Evolutionary conservation across 805 yeast species (phyloP).

Genomic region (Metschnikowia bowlesiae): DNA sequence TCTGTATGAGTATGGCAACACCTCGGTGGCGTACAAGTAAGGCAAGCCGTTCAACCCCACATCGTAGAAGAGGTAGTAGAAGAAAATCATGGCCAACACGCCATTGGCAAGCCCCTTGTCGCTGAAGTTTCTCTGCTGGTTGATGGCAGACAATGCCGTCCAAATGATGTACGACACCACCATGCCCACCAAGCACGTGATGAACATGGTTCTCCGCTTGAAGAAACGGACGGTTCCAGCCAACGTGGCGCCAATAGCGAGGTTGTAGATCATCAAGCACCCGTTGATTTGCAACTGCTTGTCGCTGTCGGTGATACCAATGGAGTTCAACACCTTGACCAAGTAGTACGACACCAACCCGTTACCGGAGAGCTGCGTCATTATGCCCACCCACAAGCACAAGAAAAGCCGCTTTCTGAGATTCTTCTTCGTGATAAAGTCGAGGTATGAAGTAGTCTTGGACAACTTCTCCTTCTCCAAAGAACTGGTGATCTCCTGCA

Average conservation of each 20-base stretch:
- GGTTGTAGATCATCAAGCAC: constrained; percentile 31
- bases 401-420: constrained; percentile 41
- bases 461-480: constrained; percentile 37
- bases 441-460: constrained; percentile 30
- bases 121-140: constrained; percentile 37
- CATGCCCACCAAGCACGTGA: constrained; percentile 35
- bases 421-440: constrained; percentile 35
- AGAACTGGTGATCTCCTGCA: constrained; percentile 23
- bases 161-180: constrained; percentile 36
- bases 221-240: constrained; percentile 23
- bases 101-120: constrained; percentile 41
- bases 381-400: constrained; percentile 26
- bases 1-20: constrained; percentile 35
- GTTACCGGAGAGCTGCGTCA: constrained; percentile 49
- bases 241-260: constrained; percentile 22
- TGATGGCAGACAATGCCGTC: constrained; percentile 44
- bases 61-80: constrained; percentile 41
- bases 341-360: constrained; percentile 51
- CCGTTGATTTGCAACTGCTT: constrained; percentile 48
- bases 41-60: constrained; percentile 45
- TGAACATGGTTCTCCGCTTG: constrained; percentile 35
- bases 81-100: constrained; percentile 49
- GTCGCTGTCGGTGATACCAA: constrained; percentile 45
- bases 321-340: constrained; percentile 45
- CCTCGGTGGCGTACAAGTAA: constrained; percentile 42